Evolutionary conservation across 106 monocot species (phyloP).

Genomic region (Amphibolis antarctica): DNA sequence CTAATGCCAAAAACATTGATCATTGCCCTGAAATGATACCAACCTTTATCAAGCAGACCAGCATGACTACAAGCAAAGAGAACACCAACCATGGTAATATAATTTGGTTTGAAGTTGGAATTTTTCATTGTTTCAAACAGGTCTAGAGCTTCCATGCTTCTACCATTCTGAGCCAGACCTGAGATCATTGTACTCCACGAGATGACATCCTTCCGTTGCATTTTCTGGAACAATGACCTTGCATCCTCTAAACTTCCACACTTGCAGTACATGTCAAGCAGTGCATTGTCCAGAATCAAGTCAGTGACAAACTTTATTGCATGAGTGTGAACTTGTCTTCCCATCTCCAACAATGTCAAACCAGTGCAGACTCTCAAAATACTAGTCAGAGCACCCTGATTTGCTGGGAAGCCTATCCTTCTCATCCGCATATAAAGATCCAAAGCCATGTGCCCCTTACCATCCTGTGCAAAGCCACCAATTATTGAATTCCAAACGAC

Average conservation of each 20-base stretch:
- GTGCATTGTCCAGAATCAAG: slow-evolving; percentile 56
- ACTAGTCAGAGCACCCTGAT: slow-evolving; percentile 56
- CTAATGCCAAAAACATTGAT: slow-evolving; percentile 26
- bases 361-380: slow-evolving; percentile 66
- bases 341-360: slow-evolving; percentile 42
- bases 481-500: slow-evolving; percentile 87
- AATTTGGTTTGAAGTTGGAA: slow-evolving; percentile 33
- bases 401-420: slow-evolving; percentile 39
- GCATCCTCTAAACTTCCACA: slow-evolving; percentile 62
- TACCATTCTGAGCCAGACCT: slow-evolving; percentile 61
- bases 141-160: slow-evolving; percentile 33
- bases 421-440: slow-evolving; percentile 52
- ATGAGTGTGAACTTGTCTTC: slow-evolving; percentile 57
- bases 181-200: slow-evolving; percentile 84
- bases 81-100: slow-evolving; percentile 55
- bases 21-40: slow-evolving; percentile 48
- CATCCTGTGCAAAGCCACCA: slow-evolving; percentile 52
- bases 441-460: slow-evolving; percentile 33
- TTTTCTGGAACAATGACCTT: slow-evolving; percentile 27
- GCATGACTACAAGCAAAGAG: slow-evolving; percentile 85
- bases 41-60: slow-evolving; percentile 46
- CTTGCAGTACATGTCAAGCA: slow-evolving; percentile 76
- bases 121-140: slow-evolving; percentile 41
- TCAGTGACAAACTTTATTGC: slow-evolving; percentile 43
- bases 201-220: slow-evolving; percentile 47